These are phyloP conservation scores for Crithidia mellificae DNA, from an alignment of 208 protist species.

Conservation along the genomic window DNA sequence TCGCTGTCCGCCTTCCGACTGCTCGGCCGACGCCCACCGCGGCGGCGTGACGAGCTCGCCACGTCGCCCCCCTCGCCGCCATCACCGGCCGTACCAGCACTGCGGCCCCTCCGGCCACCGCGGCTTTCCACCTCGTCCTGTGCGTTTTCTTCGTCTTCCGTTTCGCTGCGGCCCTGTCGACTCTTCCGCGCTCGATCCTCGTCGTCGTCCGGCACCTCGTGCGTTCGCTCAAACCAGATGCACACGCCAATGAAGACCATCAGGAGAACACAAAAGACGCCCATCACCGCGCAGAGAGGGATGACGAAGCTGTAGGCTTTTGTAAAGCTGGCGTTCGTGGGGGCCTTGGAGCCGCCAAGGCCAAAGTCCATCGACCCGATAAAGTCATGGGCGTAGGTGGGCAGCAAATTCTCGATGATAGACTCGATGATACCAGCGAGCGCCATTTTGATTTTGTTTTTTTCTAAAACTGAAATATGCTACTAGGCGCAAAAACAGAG, in stretches of 20 bases:
- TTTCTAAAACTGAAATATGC: no score
- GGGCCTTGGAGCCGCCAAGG: constrained; percentile 1
- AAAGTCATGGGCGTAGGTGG: neutral
- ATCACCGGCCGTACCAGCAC: no score
- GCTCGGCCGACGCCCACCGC: neutral
- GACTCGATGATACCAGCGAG: constrained; percentile 6
- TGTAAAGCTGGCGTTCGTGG: constrained; percentile 10
- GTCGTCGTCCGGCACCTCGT: constrained; percentile 2
- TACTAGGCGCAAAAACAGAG: no score
- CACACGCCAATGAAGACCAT: constrained; percentile 5
- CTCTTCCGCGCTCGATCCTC: neutral
- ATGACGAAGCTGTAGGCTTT: constrained; percentile 9
- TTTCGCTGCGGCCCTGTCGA: neutral
- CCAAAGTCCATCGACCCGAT: neutral
- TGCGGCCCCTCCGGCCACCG: no score
- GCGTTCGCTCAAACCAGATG: constrained; percentile 3
- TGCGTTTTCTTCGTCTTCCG: neutral
- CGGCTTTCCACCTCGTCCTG: neutral
- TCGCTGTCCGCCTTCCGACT: neutral
- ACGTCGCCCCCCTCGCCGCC: no score
- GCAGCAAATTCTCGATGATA: neutral
- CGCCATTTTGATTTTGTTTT: neutral
- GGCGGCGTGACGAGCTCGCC: neutral
- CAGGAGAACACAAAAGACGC: constrained; percentile 9
- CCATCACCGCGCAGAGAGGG: constrained; percentile 9